Base-by-base conservation (phyloP, 1,139 yeast species). In the Starmera stellimalicola region DNA sequence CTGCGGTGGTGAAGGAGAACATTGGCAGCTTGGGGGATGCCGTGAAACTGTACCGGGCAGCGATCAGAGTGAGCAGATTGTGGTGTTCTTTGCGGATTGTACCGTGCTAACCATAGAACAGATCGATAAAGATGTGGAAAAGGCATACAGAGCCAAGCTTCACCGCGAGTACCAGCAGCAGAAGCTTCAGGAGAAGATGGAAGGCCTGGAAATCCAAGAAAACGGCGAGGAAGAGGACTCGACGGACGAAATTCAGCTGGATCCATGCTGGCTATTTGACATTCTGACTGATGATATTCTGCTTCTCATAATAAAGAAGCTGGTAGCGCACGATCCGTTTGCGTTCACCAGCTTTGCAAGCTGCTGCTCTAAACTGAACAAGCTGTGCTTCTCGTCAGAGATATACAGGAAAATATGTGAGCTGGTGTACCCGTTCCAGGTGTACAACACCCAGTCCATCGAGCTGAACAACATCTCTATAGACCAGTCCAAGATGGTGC, bases 21-120 rank as follows among this genome's bases (percentile, higher is more conserved):
- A 70, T 66, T 33, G 95, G 95, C 0, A 63, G 74, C 39, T 68
- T 87, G 72, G 68, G 83, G 5, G 95, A 85, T 48, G 95, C 96
- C 0, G 76, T 84, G 25, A 70, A 65, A 29, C 67, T 61, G 41
- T 87, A 87, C 57, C 63, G 95, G 38, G 67, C 68, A 41, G 95
- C 95, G 1, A 72, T 77, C 52, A 76, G 67, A 37, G 46, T 60
- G 27, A 31, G 47, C 29, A 33, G 36, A 12, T 19, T 27, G 19
- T 19, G n/a, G 9, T 18, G 18, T n/a, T 5, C 12, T 14, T 6
- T 22, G 11, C 5, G 8, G 12, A n/a, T 22, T 22, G 23, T 22
- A 6, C 11, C n/a, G n/a, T n/a, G n/a, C 30, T 14, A 18, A 20
- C 26, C 26, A 12, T 12, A 26, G 40, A 51, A 8, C 11, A 55